phyloP scores from a whole-genome alignment of 2,329 filamentous ascomycete genomes.

The Fusarium solani-melongenae region DNA sequence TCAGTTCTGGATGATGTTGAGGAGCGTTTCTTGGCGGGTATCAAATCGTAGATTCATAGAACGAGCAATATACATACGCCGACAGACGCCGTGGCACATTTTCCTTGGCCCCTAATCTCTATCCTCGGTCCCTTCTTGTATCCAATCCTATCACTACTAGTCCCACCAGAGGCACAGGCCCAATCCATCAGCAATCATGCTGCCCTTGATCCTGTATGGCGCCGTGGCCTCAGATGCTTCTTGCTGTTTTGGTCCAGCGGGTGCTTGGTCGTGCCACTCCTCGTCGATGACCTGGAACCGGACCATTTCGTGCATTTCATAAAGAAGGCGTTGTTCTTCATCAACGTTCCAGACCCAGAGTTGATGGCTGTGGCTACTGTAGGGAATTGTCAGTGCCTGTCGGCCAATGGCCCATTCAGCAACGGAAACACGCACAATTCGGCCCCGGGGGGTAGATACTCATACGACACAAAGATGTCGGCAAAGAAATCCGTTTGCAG shows the following conservation, averaged over 20 bases:
- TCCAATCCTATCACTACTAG: conserved; percentile 25
- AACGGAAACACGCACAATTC: conserved; percentile 69
- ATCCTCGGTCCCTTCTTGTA: conserved; percentile 10
- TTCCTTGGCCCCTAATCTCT: conserved; percentile 7
- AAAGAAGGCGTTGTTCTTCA: conserved; percentile 78
- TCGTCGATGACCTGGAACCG: conserved; percentile 88
- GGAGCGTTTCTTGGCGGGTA: conserved; percentile 77
- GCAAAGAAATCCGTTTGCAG: conserved; percentile 93
- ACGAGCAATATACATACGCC: conserved; percentile 41
- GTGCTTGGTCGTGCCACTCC: conserved; percentile 90
- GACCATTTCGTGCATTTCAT: conserved; percentile 90
- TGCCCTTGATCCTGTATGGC: conserved; percentile 76
- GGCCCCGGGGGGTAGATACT: conserved; percentile 79
- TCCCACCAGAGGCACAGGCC: conserved; percentile 76
- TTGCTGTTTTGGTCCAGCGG: conserved; percentile 70
- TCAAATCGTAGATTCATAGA: conserved; percentile 52
- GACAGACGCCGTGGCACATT: conserved; percentile 39
- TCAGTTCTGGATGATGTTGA: conserved; percentile 92
- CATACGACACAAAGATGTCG: conserved; percentile 84
- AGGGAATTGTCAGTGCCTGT: conserved; percentile 19
- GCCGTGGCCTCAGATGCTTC: conserved; percentile 72
- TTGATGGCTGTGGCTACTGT: conserved; percentile 77
- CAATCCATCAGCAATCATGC: conserved; percentile 71
- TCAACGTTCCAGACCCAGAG: conserved; percentile 88
- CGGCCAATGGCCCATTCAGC: neutral